These are phyloP conservation scores for Tuber melanosporum DNA, from an alignment of 495 filamentous ascomycete species.

Conservation along the genomic window DNA sequence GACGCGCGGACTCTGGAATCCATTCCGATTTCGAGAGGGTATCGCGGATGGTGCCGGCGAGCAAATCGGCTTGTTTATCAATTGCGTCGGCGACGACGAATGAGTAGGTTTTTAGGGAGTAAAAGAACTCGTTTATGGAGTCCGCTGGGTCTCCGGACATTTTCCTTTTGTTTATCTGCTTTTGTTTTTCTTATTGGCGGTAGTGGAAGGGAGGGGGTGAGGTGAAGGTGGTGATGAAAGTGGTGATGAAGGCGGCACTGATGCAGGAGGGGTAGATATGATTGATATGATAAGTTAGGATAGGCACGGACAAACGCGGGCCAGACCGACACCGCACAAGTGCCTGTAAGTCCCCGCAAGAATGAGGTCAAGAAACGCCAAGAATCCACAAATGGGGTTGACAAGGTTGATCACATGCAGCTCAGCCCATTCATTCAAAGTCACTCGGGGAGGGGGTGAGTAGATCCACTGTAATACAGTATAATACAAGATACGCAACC, in stretches of 20 bases:
- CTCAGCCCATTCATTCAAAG: neutral
- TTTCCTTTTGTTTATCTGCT: slow-evolving; percentile 4
- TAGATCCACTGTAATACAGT: neutral
- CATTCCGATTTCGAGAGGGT: slow-evolving; percentile 58
- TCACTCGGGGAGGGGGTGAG: neutral
- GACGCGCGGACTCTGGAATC: slow-evolving; percentile 62
- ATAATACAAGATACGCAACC: neutral
- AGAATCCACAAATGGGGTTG: neutral
- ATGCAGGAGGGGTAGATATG: neutral
- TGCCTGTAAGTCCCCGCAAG: neutral
- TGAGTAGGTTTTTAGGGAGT: slow-evolving; percentile 47
- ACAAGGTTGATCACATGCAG: neutral
- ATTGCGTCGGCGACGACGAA: slow-evolving; percentile 65
- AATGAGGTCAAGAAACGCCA: neutral
- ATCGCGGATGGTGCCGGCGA: slow-evolving; percentile 58
- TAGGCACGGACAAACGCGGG: neutral
- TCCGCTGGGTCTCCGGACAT: slow-evolving; percentile 17
- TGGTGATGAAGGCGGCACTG: neutral
- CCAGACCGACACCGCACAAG: neutral
- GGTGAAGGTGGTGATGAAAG: neutral
- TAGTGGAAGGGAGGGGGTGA: neutral
- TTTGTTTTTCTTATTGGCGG: slow-evolving; percentile 6
- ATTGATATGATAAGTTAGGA: neutral
- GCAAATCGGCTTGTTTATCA: slow-evolving; percentile 66
- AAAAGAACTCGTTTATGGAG: slow-evolving; percentile 24